Conservation (phyloP, 2,329 filamentous ascomycete genomes). For the Coniella lustricola region DNA sequence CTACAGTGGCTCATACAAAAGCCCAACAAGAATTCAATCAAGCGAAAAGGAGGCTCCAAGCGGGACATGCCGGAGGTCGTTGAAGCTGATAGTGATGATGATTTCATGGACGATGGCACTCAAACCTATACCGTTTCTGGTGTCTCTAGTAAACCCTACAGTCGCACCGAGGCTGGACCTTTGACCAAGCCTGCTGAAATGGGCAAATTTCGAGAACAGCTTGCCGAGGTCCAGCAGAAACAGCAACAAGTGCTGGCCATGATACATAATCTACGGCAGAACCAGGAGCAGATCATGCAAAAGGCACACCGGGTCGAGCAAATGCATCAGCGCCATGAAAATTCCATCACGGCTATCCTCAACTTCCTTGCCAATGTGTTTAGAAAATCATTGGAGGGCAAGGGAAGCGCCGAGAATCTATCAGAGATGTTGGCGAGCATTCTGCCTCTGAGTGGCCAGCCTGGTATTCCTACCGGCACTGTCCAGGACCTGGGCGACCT, state of each 20-base stretch:
- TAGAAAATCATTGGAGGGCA: constrained; percentile 83
- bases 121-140: constrained; percentile 18
- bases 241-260: constrained; percentile 80
- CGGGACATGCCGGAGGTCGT: constrained; percentile 32
- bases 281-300: constrained; percentile 81
- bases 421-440: constrained; percentile 76
- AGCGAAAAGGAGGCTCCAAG: constrained; percentile 42
- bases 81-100: constrained; percentile 63
- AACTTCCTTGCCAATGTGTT: constrained; percentile 97
- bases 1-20: constrained; percentile 95
- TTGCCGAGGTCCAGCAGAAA: constrained; percentile 75
- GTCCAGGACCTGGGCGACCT: constrained; percentile 58
- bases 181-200: constrained; percentile 63
- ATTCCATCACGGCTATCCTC: constrained; percentile 97
- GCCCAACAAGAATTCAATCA: constrained; percentile 64
- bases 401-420: constrained; percentile 67
- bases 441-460: constrained; percentile 48
- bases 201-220: constrained; percentile 67
- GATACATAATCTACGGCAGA: constrained; percentile 71
- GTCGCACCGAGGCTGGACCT: constrained; percentile 39
- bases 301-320: constrained; percentile 85
- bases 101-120: constrained; percentile 33
- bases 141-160: constrained; percentile 30
- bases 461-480: constrained; percentile 41
- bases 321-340: constrained; percentile 93